Percentiles rank a stretch among this genome's conserved stretches.
These are phyloP conservation scores for Pisolithus microcarpus DNA, from an alignment of 768 basidiomycete genomes.

Conservation along the genomic window DNA sequence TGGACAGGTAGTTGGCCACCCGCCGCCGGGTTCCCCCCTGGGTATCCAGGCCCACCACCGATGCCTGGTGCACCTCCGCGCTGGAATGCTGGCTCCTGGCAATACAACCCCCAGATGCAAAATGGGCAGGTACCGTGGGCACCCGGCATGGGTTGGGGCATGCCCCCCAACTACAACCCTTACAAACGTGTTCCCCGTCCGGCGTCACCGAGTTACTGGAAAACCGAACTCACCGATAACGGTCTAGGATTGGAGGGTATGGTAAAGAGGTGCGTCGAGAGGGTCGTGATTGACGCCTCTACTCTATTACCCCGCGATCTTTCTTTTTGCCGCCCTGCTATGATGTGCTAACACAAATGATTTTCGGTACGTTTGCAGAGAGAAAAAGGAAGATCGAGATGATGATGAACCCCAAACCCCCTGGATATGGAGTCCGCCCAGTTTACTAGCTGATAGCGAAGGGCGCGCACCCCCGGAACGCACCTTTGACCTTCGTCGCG, in stretches of 20 bases:
- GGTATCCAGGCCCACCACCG: conserved; percentile 46
- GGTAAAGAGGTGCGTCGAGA: conserved; percentile 46
- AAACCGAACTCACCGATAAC: conserved; percentile 50
- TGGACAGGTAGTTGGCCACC: conserved; percentile 35
- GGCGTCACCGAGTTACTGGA: conserved; percentile 61
- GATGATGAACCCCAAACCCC: conserved; percentile 47
- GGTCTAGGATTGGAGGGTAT: conserved; percentile 59
- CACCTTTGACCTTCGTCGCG: conserved; percentile 20
- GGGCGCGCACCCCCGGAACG: conserved; percentile 24
- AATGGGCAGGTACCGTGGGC: conserved; percentile 26
- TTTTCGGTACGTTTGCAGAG: conserved; percentile 7
- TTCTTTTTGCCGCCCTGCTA: not conserved
- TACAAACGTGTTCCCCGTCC: conserved; percentile 57
- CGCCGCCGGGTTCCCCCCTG: conserved; percentile 23
- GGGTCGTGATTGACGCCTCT: not conserved
- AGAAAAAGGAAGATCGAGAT: conserved; percentile 26
- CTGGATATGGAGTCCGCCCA: conserved; percentile 66
- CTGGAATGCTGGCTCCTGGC: conserved; percentile 52
- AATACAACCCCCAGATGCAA: conserved; percentile 37
- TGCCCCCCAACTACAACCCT: conserved; percentile 41
- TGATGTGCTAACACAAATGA: conserved; percentile 4
- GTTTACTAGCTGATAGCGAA: conserved; percentile 26
- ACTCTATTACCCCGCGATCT: not conserved
- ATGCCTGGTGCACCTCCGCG: conserved; percentile 39
- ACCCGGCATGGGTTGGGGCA: conserved; percentile 23